Evolutionary conservation across 805 yeast genomes (phyloP).

Genomic region (Hanseniaspora clermontiae): DNA sequence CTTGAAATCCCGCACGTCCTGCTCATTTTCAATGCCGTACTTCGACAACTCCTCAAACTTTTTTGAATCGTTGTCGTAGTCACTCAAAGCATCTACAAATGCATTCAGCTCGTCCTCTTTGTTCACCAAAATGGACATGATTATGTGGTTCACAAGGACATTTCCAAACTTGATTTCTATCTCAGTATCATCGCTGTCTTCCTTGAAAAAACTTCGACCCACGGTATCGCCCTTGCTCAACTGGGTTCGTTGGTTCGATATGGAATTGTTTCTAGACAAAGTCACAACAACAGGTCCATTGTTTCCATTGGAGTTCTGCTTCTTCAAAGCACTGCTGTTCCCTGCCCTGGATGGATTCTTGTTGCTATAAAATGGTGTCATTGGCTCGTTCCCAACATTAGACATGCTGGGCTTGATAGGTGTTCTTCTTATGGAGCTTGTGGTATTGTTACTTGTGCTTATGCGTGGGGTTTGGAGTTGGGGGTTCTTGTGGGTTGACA

Average conservation of each 20-base stretch:
- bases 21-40: neutral
- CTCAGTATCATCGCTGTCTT: neutral
- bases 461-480: neutral
- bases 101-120: neutral
- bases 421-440: slow-evolving; percentile 1
- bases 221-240: neutral
- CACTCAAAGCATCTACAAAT: neutral
- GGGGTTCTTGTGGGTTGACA: neutral
- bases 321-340: neutral
- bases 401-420: slow-evolving; percentile 20
- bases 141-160: neutral
- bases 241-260: neutral
- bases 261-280: neutral
- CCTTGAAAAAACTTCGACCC: neutral
- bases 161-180: slow-evolving; percentile 1
- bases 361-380: slow-evolving; percentile 9
- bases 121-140: neutral
- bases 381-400: slow-evolving; percentile 29
- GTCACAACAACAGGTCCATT: neutral
- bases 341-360: neutral
- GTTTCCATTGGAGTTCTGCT: neutral
- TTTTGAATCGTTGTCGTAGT: neutral
- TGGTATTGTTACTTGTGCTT: neutral
- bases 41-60: neutral
- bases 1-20: neutral